These are phyloP conservation scores for Whalleya microplaca DNA, from an alignment of 2,329 filamentous ascomycete genomes.

Conservation along the genomic window DNA sequence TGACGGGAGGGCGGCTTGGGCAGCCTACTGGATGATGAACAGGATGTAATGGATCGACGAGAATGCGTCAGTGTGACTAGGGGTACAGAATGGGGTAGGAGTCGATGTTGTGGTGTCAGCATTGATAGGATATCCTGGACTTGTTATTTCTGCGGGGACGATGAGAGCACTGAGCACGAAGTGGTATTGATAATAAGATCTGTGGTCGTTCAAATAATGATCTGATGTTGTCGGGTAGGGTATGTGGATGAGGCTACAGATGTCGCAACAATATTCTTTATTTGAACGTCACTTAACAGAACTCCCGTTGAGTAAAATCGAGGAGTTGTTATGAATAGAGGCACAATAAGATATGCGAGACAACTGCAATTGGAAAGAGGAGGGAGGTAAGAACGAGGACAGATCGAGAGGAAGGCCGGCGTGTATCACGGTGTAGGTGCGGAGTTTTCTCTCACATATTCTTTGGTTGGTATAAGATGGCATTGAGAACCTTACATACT, in stretches of 20 bases:
- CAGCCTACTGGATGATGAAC: slow-evolving; percentile 10
- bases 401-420: not conserved
- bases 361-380: not conserved
- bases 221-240: slow-evolving; percentile 3
- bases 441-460: not conserved
- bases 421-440: not conserved
- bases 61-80: slow-evolving; percentile 15
- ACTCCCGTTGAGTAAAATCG: not conserved
- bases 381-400: not conserved
- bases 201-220: not conserved
- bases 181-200: slow-evolving; percentile 7
- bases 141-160: slow-evolving; percentile 28
- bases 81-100: slow-evolving; percentile 20
- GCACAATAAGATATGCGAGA: not conserved
- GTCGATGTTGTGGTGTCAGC: slow-evolving; percentile 10
- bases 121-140: slow-evolving; percentile 20
- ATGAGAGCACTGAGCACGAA: slow-evolving; percentile 18
- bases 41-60: slow-evolving; percentile 25
- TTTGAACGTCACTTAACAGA: slow-evolving; percentile 19
- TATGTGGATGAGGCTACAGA: not conserved
- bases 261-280: slow-evolving; percentile 18
- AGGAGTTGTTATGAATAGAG: not conserved
- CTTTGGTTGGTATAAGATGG: slow-evolving; percentile 8
- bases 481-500: slow-evolving; percentile 5
- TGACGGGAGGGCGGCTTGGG: slow-evolving; percentile 10